phyloP scores from a whole-genome alignment of 1,284 basidiomycete genomes.

The Ustilago sp. region DNA sequence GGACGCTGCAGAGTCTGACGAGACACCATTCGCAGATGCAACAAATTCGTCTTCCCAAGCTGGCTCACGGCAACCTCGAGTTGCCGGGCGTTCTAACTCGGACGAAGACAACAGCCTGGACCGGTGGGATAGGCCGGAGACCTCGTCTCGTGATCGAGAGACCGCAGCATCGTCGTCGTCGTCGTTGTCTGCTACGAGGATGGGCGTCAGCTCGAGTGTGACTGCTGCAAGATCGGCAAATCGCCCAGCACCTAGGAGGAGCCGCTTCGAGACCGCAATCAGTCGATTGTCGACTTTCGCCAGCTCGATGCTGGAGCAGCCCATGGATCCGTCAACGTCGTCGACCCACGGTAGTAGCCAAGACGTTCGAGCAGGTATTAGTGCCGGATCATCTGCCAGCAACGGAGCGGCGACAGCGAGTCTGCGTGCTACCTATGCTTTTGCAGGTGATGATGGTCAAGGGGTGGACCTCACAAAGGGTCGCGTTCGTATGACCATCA shows the following conservation, averaged over 20 bases:
- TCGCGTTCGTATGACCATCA: conserved; percentile 67
- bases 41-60: conserved; percentile 3
- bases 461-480: conserved; percentile 64
- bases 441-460: conserved; percentile 63
- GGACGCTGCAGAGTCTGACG: background rate
- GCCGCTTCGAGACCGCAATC: conserved; percentile 56
- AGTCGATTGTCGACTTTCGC: conserved; percentile 63
- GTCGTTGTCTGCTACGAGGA: conserved; percentile 1
- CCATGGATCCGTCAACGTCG: conserved; percentile 17
- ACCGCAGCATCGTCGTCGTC: background rate
- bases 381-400: background rate
- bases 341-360: background rate
- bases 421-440: conserved; percentile 63
- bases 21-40: conserved; percentile 8
- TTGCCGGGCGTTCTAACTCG: background rate
- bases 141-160: background rate
- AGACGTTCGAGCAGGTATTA: conserved; percentile 6
- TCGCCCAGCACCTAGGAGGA: conserved; percentile 19
- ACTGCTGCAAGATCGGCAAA: conserved; percentile 10
- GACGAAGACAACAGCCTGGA: background rate
- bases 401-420: conserved; percentile 14
- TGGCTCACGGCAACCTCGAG: background rate
- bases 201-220: conserved; percentile 21
- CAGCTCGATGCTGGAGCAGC: conserved; percentile 57
- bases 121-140: background rate